Evolutionary conservation across 2,329 filamentous ascomycete genomes (phyloP).

Genomic region (Tolypocladium ovalisporum): DNA sequence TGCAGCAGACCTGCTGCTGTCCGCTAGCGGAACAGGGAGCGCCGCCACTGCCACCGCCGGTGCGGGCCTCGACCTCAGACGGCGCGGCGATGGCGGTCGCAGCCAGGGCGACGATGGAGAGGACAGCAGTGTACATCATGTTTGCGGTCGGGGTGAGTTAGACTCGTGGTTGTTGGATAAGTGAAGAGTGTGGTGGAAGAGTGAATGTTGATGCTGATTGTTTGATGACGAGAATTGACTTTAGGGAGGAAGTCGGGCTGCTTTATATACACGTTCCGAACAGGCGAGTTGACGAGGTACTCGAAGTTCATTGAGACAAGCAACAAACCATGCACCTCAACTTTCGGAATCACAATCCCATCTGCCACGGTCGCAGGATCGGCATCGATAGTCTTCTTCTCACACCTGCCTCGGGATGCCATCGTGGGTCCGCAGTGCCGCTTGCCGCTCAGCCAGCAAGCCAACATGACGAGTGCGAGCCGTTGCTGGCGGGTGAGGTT

Average conservation of each 20-base stretch:
- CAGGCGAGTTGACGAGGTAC: neutral
- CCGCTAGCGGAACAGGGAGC: neutral
- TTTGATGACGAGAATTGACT: neutral
- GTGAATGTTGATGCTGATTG: neutral
- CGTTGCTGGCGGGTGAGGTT: no score
- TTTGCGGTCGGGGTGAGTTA: neutral
- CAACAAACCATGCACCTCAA: neutral
- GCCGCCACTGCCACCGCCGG: neutral
- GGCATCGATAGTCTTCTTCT: neutral
- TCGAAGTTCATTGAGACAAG: neutral
- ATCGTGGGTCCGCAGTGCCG: neutral
- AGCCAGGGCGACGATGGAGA: conserved; percentile 1
- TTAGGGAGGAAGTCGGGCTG: neutral
- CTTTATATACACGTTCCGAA: neutral
- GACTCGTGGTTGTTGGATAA: neutral
- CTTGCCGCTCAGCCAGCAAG: neutral
- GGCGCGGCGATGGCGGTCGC: conserved; percentile 1
- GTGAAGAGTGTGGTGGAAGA: neutral
- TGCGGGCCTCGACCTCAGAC: conserved; percentile 1
- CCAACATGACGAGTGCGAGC: neutral
- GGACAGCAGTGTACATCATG: conserved; percentile 2
- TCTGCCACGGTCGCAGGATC: neutral
- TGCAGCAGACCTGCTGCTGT: neutral
- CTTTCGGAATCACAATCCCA: neutral
- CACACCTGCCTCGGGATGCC: neutral